Evolutionary conservation across 306 rosid genomes (phyloP), one percentile per base, ranked within the genome.

Genomic region (Abrus precatorius): DNA sequence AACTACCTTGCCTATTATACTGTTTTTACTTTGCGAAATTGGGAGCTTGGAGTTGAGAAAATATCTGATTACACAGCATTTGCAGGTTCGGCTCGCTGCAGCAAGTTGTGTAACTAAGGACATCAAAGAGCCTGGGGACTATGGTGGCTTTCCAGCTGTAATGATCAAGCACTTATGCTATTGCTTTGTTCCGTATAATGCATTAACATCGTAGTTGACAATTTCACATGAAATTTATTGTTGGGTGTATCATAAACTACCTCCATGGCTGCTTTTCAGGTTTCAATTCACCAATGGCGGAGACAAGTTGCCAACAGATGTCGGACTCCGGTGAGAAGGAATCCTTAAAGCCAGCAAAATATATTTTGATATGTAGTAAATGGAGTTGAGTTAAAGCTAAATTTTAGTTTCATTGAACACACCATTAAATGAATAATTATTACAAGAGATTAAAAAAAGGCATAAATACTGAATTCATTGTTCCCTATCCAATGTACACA

Each of bases 61-160:
- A 60, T 79, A 59, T 78, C 86, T 90, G 63, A 85, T 69, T 9
- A 20, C 55, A 47, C 64, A 69, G 63, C 29, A 2, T 78, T 86
- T 86, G 82, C 87, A 90, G 99, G 97, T 92, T 47, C 88, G 95
- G 57, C 94, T 95, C 75, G 97, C 99, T 52, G 99, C 96, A 47
- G 29, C 44, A 79, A 95, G 94, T 80, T 90, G 88, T 82, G 98
- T 95, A 50, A 95, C 93, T 41, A 95, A 85, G 87, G 89, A 93
- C 82, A 91, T 93, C 81, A 90, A 80, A 76, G 93, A 87, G 69
- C 90, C 97, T 57, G 99, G 98, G 67, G 97, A 93, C 82, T 89
- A 92, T 45, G 97, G 91, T 60, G 97, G 97, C 85, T 93, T 93
- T 84, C 93, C 93, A 27, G 91, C 92, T 87, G 92, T 90, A 82